Evolutionary conservation across 176 grass and related monocot genomes (phyloP), one percentile per base, ranked within the genome.

Genomic region (bread wheat (Triticum aestivum)): DNA sequence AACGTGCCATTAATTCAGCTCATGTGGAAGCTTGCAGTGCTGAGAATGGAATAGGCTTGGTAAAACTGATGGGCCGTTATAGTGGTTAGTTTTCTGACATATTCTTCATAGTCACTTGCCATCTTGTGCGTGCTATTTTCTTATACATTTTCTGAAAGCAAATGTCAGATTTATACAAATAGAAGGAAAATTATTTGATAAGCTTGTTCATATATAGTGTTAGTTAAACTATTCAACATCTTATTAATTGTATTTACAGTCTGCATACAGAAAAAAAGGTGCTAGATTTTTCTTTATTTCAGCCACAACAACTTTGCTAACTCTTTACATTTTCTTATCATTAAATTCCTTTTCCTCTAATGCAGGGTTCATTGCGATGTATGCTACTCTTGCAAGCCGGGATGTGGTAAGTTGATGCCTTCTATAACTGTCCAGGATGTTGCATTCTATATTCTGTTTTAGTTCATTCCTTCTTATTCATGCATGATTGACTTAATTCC

Each of bases 11-110:
- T 90, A 89, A 99, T 88, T 84, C 97, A 34, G 97, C 97, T 86
- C 97, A 99, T 79, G 97, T 99, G 86, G 97, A 99, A 88, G 92
- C 92, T 83, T 93, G 82, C 82, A 99, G 94, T 85, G 81, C 82
- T n/a, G 97, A 99, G 83, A 96, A 99, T 51, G 97, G 97, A 68
- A 99, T 99, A 86, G 97, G 97, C 32, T 87, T 99, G 61, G 97
- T 99, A 68, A 99, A 99, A 79, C 81, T 98, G 81, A 99, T 96
- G 97, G 97, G 97, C 69, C 97, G 94, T 37, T 96, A 99, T 75
- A 99, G 97, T 90, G 97, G 97, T 99, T 85, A 91, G 82, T 91
- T 94, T 69, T 82, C 71, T 79, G n/a, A 63, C 59, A 69, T 42
- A 41, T 75, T 61, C 20, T 77, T 38, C 51, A 71, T 71, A 66